Base-by-base conservation (phyloP, 495 filamentous ascomycete species). In the Lentithecium fluviatile region DNA sequence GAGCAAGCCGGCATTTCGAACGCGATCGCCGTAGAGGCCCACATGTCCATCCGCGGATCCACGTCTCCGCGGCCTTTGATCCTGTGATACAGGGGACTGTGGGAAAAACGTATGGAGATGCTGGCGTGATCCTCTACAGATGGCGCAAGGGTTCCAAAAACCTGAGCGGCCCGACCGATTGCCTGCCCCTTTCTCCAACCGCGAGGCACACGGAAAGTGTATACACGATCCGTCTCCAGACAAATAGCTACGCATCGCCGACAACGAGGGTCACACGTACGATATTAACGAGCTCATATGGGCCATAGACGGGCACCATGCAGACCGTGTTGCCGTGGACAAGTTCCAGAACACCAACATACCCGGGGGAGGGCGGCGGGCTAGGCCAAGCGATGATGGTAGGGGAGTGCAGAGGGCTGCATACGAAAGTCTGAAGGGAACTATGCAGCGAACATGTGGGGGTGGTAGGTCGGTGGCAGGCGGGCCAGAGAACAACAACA, bases 301-400 rank as follows among this genome's bases (percentile, higher is more conserved):
- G 66, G 66, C 62, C 20, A 64, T 65, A 53, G 66, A 0, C 45
- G 66, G 43, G 45, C 24, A 8, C 62, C 63, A n/a, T n/a, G 4
- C 53, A 63, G 25, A 49, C 57, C 26, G 38, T 56, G 70, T 85
- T 46, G 51, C 64, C 38, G 81, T 82, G 7, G 82, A 84, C 47
- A 78, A 83, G 52, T 85, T 77, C 70, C 82, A 85, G 73, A 85
- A 85, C 67, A 82, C 80, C 15, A 78, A 64, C 19, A 76, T 76
- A 2, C 71, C 78, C 25, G n/a, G n/a, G n/a, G n/a, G n/a, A n/a
- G n/a, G n/a, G n/a, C n/a, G n/a, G n/a, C n/a, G n/a, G n/a, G n/a
- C n/a, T n/a, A n/a, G n/a, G n/a, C n/a, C n/a, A n/a, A n/a, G n/a
- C n/a, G n/a, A n/a, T n/a, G n/a, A n/a, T n/a, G n/a, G n/a, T n/a